Evolutionary conservation across 805 yeast genomes (phyloP), one percentile per base, ranked within the genome.

Genomic region (Saccharomycopsis fermentans): DNA sequence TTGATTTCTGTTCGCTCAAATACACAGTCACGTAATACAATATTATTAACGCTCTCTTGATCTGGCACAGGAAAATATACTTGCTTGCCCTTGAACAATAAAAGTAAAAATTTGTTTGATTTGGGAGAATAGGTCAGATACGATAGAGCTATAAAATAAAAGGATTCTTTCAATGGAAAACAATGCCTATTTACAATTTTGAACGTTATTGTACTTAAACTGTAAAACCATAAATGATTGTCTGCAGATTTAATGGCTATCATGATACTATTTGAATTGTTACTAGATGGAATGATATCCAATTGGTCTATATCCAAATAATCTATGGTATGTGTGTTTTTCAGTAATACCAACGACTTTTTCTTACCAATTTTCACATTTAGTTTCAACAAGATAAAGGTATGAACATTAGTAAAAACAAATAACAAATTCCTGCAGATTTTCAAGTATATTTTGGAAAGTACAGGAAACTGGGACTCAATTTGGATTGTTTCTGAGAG

Each of bases 381-480:
- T 21, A 43, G 14, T 21, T 43, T 43, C 50, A 43, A 16, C 26
- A 43, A 43, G 17, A 43, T 11, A 26, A 43, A 43, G 5, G 16
- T 43, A 26, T 21, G 24, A 12, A 43, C 24, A 21, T 43, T 43
- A 24, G 27, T n/a, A 17, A 17, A 48, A 16, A 26, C 37, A 43
- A 26, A 55, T 43, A 32, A 29, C 17, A 34, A 24, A 21, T 43
- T 29, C 19, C 27, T 3, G 35, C 39, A n/a, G 11, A 54, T 34
- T 21, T 54, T 54, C 11, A 54, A 21, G 29, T 24, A 16, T 3
- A 16, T 24, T 14, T 37, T 53, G 8, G 52, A 47, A 21, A 34
- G n/a, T n/a, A 40, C 47, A 27, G 56, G 59, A 21, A 57, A 47
- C 14, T 36, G 47, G 6, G 59, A 57, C 4, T 16, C 27, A 1